Percentiles rank a stretch among this genome's conserved stretches.
These are phyloP conservation scores for Russula sp. DNA, from an alignment of 768 basidiomycete species.

Conservation along the genomic window DNA sequence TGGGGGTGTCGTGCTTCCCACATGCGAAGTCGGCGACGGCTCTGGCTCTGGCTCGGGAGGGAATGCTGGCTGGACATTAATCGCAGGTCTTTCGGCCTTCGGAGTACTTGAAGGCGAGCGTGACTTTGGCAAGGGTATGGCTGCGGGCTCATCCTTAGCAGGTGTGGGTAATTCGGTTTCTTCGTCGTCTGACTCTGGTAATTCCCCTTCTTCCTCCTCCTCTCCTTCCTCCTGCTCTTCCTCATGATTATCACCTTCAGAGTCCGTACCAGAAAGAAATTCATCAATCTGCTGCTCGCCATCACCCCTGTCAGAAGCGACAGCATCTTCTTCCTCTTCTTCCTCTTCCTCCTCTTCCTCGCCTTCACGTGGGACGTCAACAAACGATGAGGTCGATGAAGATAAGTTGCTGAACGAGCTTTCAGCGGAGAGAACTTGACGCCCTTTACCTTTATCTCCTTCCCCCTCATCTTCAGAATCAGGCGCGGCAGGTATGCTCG, in stretches of 20 bases:
- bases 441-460: constrained; percentile 14
- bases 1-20: constrained; percentile 60
- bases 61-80: constrained; percentile 40
- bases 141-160: constrained; percentile 21
- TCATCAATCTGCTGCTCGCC: constrained; percentile 26
- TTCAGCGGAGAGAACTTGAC: constrained; percentile 18
- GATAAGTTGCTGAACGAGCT: constrained; percentile 23
- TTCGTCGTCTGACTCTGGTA: constrained; percentile 18
- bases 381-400: constrained; percentile 25
- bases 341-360: constrained; percentile 31
- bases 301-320: constrained; percentile 19
- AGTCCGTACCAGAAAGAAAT: constrained; percentile 33
- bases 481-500: not conserved
- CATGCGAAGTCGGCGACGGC: constrained; percentile 30
- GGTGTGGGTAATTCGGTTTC: constrained; percentile 2
- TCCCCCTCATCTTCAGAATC: constrained; percentile 9
- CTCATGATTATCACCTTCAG: constrained; percentile 35
- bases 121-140: constrained; percentile 42
- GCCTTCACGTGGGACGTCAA: constrained; percentile 25
- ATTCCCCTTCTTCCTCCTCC: constrained; percentile 37
- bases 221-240: constrained; percentile 27
- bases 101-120: constrained; percentile 61
- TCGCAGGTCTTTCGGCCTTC: constrained; percentile 48
- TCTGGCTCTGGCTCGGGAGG: constrained; percentile 35
- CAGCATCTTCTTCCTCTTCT: constrained; percentile 25